phyloP scores from a whole-genome alignment of 2,329 filamentous ascomycete species.

The Ophiostoma novo-ulmi region DNA sequence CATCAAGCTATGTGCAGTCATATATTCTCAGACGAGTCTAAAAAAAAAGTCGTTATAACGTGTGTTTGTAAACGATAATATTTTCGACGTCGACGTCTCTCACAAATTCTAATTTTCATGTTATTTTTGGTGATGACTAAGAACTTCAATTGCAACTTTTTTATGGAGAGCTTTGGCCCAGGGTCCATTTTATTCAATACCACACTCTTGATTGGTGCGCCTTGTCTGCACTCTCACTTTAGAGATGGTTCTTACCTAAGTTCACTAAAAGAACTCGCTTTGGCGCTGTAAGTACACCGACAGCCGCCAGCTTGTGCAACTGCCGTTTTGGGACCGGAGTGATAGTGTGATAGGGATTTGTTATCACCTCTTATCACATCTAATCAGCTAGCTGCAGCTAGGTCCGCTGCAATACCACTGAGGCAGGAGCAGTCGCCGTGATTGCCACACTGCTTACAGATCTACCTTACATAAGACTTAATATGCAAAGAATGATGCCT shows the following conservation, averaged over 20 bases:
- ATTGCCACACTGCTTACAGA: neutral
- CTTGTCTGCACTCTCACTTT: neutral
- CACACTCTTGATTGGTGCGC: neutral
- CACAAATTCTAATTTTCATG: constrained; percentile 1
- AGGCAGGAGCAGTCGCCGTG: neutral
- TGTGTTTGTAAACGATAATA: neutral
- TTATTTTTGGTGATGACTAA: constrained; percentile 9
- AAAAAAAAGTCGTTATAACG: neutral
- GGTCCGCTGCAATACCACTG: neutral
- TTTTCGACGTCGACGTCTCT: neutral
- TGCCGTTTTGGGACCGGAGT: neutral
- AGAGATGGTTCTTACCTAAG: neutral
- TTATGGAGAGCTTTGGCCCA: neutral
- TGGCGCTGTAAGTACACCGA: neutral
- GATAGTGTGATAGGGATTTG: neutral
- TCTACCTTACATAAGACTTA: neutral
- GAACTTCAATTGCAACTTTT: constrained; percentile 1
- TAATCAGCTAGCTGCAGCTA: neutral
- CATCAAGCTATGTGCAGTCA: constrained; percentile 12
- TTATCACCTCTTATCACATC: neutral
- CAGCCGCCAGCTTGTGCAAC: neutral
- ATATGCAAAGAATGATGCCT: constrained; percentile 7
- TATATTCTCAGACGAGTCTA: neutral
- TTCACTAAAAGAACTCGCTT: neutral
- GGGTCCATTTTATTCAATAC: neutral